Base-by-base conservation (phyloP, 371 early-diverging fungal species). In the Lichtheimia corymbifera region DNA sequence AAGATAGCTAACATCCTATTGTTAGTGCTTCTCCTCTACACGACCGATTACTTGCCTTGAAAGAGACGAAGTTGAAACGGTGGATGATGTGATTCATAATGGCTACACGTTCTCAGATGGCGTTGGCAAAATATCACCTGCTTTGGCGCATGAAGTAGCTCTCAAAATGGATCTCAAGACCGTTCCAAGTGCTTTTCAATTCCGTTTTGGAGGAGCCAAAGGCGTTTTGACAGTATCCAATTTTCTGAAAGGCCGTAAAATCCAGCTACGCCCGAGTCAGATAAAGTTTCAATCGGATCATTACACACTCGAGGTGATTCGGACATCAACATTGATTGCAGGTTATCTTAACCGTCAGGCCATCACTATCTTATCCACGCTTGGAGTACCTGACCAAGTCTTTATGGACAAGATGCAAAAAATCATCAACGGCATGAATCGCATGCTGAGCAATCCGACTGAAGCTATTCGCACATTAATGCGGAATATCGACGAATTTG, bases 171-270 rank as follows among this genome's bases (percentile, higher is more conserved):
- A 81, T 28, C 73, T 90, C 24, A 68, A 67, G 35, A 56, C 64
- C 0, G 57, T 75, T 0, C 94, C 94, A 0, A 78, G 83, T 22
- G 94, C 93, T 1, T 87, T 91, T 50, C 95, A 96, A 66, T 87
- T 94, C 42, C 85, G 95, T 45, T 66, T 90, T 9, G 93, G 84
- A 14, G 94, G 94, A 7, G 86, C 85, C 25, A 96, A 96, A 72
- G 95, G 95, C 15, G 88, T 90, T 0, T 59, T 92, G 18, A 74
- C 77, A 0, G 53, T 82, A 0, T 68, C 70, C 41, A 61, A 72
- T 1, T 22, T 12, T 0, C 40, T 85, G 17, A 43, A 42, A 2
- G 74, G 72, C 0, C 65, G 66, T 3, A 43, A 65, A 42, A 66
- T 87, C 2, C 76, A 83, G 25, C 64, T 91, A 15, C 82, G 93